Percentiles rank a stretch among this genome's conserved stretches.
Conservation (phyloP, 257 asterid species). For the Osmanthus fragrans region DNA sequence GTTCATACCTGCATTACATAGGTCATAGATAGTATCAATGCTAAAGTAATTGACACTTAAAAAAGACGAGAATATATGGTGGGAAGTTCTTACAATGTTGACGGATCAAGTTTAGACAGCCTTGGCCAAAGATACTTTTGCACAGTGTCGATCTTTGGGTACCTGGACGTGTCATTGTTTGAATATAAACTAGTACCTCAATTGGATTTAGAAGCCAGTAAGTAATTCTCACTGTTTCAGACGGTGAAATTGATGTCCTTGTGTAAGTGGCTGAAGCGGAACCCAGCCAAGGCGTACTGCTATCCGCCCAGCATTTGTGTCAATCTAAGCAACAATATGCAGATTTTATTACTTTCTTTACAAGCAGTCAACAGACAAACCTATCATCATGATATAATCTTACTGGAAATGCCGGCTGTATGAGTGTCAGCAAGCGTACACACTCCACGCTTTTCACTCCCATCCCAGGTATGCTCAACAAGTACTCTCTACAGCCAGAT, state of each 20-base stretch:
- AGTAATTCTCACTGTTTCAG: constrained; percentile 6
- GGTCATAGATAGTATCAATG: neutral
- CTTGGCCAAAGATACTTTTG: constrained; percentile 25
- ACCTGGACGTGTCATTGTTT: constrained; percentile 8
- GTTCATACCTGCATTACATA: constrained; percentile 26
- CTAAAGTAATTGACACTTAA: neutral
- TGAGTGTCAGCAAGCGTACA: constrained; percentile 25
- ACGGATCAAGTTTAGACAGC: constrained; percentile 9
- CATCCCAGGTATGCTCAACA: constrained; percentile 20
- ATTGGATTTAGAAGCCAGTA: neutral
- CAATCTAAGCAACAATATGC: constrained; percentile 21
- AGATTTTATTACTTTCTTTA: neutral
- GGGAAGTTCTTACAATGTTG: constrained; percentile 19
- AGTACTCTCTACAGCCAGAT: constrained; percentile 20
- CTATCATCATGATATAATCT: neutral
- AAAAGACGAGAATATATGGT: neutral
- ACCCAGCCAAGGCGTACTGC: constrained; percentile 31
- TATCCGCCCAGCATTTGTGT: constrained; percentile 29
- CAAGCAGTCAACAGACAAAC: neutral
- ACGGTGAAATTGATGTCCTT: constrained; percentile 11
- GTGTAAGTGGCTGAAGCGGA: constrained; percentile 15
- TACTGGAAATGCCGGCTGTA: constrained; percentile 26
- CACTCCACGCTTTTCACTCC: constrained; percentile 34
- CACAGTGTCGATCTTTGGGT: constrained; percentile 12
- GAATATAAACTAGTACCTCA: neutral